Base-by-base conservation (phyloP, 805 yeast genomes). In the Hanseniaspora pseudoguilliermondii region DNA sequence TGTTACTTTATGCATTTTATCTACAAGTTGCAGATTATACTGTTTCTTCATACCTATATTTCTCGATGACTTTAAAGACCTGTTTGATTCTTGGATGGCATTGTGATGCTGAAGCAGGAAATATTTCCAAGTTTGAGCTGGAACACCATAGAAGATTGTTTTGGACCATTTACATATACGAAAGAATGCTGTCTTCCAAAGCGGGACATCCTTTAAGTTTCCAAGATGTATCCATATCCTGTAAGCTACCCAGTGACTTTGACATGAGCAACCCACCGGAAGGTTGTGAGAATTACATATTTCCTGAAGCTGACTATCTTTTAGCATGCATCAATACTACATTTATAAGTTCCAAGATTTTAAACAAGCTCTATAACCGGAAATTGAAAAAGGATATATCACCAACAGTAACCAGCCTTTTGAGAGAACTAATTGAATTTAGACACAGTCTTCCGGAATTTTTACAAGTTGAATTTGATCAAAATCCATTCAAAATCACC, bases 81-180 rank as follows among this genome's bases (percentile, higher is more conserved):
- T 81, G 88, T 8, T 70, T 85, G 55, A 80, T 84, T 48, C 66
- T 84, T 27, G 95, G 95, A 2, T 77, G 84, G 81, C 95, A 85
- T 66, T 93, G 85, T 2, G 93, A 85, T 69, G 82, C 87, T 8
- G 90, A 84, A 58, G 79, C 80, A 61, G 87, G 81, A 59, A 79
- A 75, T 38, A 72, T 85, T 20, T 74, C 81, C 36, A 74, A 80
- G 59, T 77, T 78, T 61, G 91, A 84, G 72, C 81, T 84, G 60
- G 95, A 90, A 60, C 89, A 86, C 66, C 75, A 95, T 52, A 77
- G 95, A 64, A 77, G 90, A 57, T 69, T 87, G 38, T 89, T 91
- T 73, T 89, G 96, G 96, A 83, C 89, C 43, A 81, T 84, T 35
- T 88, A 86, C 68, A 80, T 83, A 67, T 78, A 86, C 61, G 97